phyloP scores from a whole-genome alignment of 2,329 filamentous ascomycete species.

The Calonectria honghensis region DNA sequence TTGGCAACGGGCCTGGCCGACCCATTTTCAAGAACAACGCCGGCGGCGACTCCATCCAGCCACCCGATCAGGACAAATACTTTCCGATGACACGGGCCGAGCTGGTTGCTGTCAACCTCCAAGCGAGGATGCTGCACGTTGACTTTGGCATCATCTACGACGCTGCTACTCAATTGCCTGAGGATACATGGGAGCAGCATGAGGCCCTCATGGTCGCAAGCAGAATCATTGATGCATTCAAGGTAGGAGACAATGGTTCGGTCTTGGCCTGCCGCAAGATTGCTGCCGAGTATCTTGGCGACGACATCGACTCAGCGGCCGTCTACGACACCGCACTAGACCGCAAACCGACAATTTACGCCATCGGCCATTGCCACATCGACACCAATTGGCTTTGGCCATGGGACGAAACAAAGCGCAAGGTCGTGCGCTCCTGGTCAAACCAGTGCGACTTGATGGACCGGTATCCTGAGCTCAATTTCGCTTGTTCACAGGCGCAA shows the following conservation, averaged over 20 bases:
- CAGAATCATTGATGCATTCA: slow-evolving; percentile 91
- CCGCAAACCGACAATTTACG: slow-evolving; percentile 91
- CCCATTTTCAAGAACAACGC: slow-evolving; percentile 42
- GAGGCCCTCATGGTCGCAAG: slow-evolving; percentile 89
- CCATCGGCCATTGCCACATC: slow-evolving; percentile 97
- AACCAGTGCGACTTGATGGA: slow-evolving; percentile 98
- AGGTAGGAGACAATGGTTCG: slow-evolving; percentile 85
- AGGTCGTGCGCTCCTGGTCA: slow-evolving; percentile 95
- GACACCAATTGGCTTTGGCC: slow-evolving; percentile 99
- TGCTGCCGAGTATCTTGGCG: slow-evolving; percentile 64
- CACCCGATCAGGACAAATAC: slow-evolving; percentile 87
- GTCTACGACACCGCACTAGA: slow-evolving; percentile 30
- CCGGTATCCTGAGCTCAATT: slow-evolving; percentile 93
- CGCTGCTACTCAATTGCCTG: slow-evolving; percentile 91
- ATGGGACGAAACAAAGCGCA: slow-evolving; percentile 97
- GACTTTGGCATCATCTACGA: slow-evolving; percentile 98
- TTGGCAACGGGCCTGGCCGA: slow-evolving; percentile 89
- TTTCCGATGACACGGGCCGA: slow-evolving; percentile 86
- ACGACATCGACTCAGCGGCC: slow-evolving; percentile 27
- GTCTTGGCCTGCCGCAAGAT: slow-evolving; percentile 88
- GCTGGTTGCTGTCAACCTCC: slow-evolving; percentile 91
- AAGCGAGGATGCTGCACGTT: slow-evolving; percentile 87
- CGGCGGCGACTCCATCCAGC: slow-evolving; percentile 64
- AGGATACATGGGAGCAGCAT: slow-evolving; percentile 91
- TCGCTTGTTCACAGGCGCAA: slow-evolving; percentile 96